Conservation (phyloP, 1,284 basidiomycete genomes). For the Ceratobasidium sp. region DNA sequence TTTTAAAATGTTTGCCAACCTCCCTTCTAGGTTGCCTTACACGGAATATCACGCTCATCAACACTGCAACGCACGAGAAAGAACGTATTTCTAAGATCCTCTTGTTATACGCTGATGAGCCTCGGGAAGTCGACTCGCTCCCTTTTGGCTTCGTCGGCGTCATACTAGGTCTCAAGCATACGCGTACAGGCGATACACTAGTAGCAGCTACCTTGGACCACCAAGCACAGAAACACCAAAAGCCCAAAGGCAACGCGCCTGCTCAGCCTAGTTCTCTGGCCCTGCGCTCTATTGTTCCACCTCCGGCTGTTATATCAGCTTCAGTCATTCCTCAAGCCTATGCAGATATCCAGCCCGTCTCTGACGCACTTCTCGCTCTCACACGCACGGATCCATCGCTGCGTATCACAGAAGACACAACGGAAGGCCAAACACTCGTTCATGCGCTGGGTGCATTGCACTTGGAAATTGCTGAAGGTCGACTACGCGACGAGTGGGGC, state of each 20-base stretch:
- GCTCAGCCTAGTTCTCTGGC: constrained; percentile 54
- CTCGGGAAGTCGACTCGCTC: constrained; percentile 84
- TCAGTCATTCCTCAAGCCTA: constrained; percentile 86
- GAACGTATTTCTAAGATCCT: constrained; percentile 85
- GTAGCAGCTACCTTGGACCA: constrained; percentile 59
- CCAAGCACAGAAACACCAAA: constrained; percentile 21
- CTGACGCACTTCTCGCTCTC: constrained; percentile 79
- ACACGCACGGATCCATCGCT: constrained; percentile 90
- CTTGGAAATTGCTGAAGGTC: constrained; percentile 86
- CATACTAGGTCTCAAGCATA: constrained; percentile 83
- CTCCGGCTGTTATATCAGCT: constrained; percentile 81
- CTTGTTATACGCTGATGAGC: constrained; percentile 82
- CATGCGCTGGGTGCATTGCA: constrained; percentile 89
- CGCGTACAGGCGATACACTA: constrained; percentile 90
- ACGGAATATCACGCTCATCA: constrained; percentile 74
- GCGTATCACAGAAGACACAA: constrained; percentile 70
- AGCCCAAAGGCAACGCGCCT: not conserved
- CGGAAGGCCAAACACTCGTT: constrained; percentile 86
- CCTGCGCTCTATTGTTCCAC: constrained; percentile 77
- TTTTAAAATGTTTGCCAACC: not conserved
- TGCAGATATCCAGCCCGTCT: constrained; percentile 81
- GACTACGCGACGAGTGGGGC: constrained; percentile 84
- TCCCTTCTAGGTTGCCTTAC: constrained; percentile 70
- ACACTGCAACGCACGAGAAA: constrained; percentile 75
- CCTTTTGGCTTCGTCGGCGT: constrained; percentile 89